A percentile compares a stretch with the other conserved stretches of the same genome.
These are phyloP conservation scores for Venturia effusa DNA, from an alignment of 2,329 filamentous ascomycete genomes.

Conservation along the genomic window DNA sequence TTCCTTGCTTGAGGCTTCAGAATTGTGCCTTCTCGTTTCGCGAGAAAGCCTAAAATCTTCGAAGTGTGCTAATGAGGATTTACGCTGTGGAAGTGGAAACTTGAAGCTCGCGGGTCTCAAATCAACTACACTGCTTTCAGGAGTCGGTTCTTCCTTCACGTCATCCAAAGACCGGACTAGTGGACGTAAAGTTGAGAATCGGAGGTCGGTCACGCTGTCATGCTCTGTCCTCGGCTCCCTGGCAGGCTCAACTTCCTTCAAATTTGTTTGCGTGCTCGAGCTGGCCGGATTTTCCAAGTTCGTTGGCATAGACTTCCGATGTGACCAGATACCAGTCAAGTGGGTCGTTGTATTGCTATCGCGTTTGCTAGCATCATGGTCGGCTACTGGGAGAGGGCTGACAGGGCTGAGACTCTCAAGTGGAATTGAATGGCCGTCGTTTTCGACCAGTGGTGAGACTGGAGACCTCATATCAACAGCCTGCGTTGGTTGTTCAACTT, in stretches of 20 bases:
- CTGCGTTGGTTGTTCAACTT: background rate
- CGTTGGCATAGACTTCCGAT: background rate
- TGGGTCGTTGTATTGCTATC: slow-evolving; percentile 5
- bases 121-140: slow-evolving; percentile 25
- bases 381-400: background rate
- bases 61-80: slow-evolving; percentile 8
- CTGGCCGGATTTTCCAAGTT: slow-evolving; percentile 1
- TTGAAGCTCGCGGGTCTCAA: slow-evolving; percentile 17
- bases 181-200: slow-evolving; percentile 9
- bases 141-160: slow-evolving; percentile 37
- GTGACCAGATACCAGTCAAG: background rate
- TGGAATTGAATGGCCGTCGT: background rate
- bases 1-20: background rate
- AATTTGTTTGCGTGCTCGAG: background rate
- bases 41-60: slow-evolving; percentile 5
- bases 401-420: background rate
- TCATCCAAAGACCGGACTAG: background rate
- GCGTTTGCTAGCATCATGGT: background rate
- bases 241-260: background rate
- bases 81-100: slow-evolving; percentile 9
- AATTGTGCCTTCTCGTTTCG: slow-evolving; percentile 2
- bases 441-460: slow-evolving; percentile 7
- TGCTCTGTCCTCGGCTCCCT: slow-evolving; percentile 1
- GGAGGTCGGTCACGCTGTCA: slow-evolving; percentile 5
- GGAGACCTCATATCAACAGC: background rate